Evolutionary conservation across 495 filamentous ascomycete species (phyloP), one percentile per base, ranked within the genome.

Genomic region (Schizothecium vesticola): DNA sequence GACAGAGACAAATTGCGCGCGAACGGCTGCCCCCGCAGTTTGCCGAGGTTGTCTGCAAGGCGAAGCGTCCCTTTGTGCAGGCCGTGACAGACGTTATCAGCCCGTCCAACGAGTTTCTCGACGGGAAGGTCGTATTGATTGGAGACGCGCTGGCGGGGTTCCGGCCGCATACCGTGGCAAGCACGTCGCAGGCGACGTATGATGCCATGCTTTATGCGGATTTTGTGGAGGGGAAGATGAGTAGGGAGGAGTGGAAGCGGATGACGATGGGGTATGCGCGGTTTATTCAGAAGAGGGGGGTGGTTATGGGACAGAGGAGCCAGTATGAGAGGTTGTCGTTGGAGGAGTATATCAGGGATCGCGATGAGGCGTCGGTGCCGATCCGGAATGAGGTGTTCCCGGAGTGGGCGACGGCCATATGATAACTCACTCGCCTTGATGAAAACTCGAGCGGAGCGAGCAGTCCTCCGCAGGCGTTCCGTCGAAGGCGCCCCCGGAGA

Each of bases 131-230:
- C 1, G 75, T 87, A 31, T 71, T 88, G 36, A 76, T 87, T 7
- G 86, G 86, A 23, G 86, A 89, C 74, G 86, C 86, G 31, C 66
- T 87, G 13, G 85, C 84, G 0, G 82, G 81, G 3, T 86, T 89
- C 61, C 74, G 86, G 19, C 86, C 86, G 22, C 85, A 87, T 66
- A 86, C 84, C 2, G 83, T 82, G 10, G 82, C 81, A 1, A 80
- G 80, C 36, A 86, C 83, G 7, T 80, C 76, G 22, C 85, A 87
- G 71, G 84, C 80, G 12, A 84, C 84, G 8, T 80, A 80, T 56
- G 77, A 85, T 72, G 81, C 80, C 1, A 76, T 82, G 74, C 28
- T 79, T 16, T 78, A 84, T 59, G 79, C 81, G 11, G 79, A 81
- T 43, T 80, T 81, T 67, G 69, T 84, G 22, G 68, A 73, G 28